Evolutionary conservation across 2,329 filamentous ascomycete species (phyloP), one percentile per base, ranked within the genome.

Genomic region (Ceratocystis papillata): DNA sequence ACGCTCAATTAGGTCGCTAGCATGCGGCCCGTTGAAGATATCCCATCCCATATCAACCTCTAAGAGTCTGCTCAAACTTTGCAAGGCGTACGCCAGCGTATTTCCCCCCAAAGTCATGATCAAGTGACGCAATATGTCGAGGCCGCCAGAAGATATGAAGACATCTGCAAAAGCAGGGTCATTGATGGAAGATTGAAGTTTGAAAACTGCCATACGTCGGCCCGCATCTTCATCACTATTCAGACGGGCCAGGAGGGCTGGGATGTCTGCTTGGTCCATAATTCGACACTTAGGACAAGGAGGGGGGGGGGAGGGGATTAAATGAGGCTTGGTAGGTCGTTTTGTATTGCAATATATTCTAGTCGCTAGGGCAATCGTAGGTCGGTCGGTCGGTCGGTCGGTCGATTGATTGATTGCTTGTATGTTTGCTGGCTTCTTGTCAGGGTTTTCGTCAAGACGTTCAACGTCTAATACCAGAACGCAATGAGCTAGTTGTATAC

Each of bases 31-130:
- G 72, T 89, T 86, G 72, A 92, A 89, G 68, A 88, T 85, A 69
- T 97, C 92, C 94, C 94, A 99, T 67, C 94, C 94, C 83, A 96
- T 96, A 77, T 97, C 94, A 48, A 97, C 88, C 77, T 99, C 94
- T 69, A 99, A 80, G 68, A 99, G 78, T 66, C 91, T 84, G 67
- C 87, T 89, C 71, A 97, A 82, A 72, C 90, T 94, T 70, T 96
- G 93, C 68, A 99, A 80, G 69, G 92, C 90, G 77, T 99, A 99
- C 68, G 94, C 94, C 73, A 99, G 81, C 0, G 94, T 97, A 76
- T 99, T 99, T 67, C 94, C 94, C 67, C 84, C 89, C 37, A 92
- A 87, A 70, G 85, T 84, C 80, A 97, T 85, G 69, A 94, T 90
- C 65, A 97, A 81, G 66, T 89, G 86, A 64, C 90, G 85, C 72